Evolutionary conservation across 352 stramenopile species (phyloP).

Genomic region (Globisporangium yorkense): DNA sequence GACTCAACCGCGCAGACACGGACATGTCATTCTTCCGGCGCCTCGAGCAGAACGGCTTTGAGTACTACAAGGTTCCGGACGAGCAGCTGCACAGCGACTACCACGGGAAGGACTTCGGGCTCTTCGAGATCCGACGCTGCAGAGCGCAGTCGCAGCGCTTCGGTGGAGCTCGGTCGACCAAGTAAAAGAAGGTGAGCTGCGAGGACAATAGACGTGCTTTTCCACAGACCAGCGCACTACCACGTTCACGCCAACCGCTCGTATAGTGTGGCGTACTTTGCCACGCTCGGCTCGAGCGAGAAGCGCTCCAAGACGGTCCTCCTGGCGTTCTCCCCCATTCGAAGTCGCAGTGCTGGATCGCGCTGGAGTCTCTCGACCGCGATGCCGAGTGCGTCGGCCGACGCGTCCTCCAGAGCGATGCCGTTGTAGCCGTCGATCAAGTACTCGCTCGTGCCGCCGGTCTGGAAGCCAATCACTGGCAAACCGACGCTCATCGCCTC

Average conservation of each 20-base stretch:
- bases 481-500: slow-evolving; percentile 57
- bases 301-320: slow-evolving; percentile 33
- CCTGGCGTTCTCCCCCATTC: slow-evolving; percentile 28
- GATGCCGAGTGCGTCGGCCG: slow-evolving; percentile 18
- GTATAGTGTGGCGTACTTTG: slow-evolving; percentile 36
- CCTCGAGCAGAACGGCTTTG: slow-evolving; percentile 62
- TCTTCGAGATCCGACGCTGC: slow-evolving; percentile 57
- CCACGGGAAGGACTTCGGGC: slow-evolving; percentile 71
- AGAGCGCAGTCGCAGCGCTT: slow-evolving; percentile 8
- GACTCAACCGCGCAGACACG: slow-evolving; percentile 70
- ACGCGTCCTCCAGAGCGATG: slow-evolving; percentile 26
- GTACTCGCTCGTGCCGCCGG: slow-evolving; percentile 36
- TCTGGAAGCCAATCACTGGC: slow-evolving; percentile 45
- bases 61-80: slow-evolving; percentile 81
- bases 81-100: slow-evolving; percentile 43
- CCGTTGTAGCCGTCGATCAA: slow-evolving; percentile 40
- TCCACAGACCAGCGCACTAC: not conserved
- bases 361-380: slow-evolving; percentile 26
- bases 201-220: not conserved
- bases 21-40: slow-evolving; percentile 56
- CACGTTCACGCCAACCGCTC: slow-evolving; percentile 15
- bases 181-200: not conserved
- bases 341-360: slow-evolving; percentile 12
- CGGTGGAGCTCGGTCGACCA: not conserved
- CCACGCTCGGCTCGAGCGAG: slow-evolving; percentile 13